Base-by-base conservation (phyloP, 2,329 filamentous ascomycete species). In the Shiraia sp. region DNA sequence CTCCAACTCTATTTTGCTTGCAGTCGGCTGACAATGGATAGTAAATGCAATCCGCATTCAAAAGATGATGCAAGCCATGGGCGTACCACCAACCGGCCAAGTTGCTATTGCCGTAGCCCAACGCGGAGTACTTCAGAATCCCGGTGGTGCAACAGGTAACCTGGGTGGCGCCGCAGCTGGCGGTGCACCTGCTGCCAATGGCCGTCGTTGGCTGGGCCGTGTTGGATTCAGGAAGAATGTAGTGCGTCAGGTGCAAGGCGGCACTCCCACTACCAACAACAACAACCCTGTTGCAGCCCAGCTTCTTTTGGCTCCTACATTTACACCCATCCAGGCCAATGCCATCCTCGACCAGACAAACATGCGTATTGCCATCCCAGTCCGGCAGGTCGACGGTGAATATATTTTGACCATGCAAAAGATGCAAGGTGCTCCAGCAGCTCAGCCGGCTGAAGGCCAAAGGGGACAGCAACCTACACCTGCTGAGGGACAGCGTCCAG, bases 31-130 rank as follows among this genome's bases (percentile, higher is more conserved):
- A 65, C 34, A n/a, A 14, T 6, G 10, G 12, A 25, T 7, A 62
- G 64, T 69, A 52, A 69, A 69, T 36, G 59, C 64, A 36, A 40
- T 62, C 29, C 61, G 65, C 31, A 55, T 69, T 24, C 65, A 69
- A 41, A 55, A 58, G 32, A 66, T 68, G 57, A 68, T 68, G 57
- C 55, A 66, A 45, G 50, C 57, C 14, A 59, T 59, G 51, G 63
- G 63, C 25, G 46, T 68, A 23, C 54, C 54, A 24, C 47, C 59
- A 8, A 62, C 55, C 15, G 64, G 63, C 13, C 58, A 63, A 32
- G 63, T 69, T 33, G 44, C 57, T n/a, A 50, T 69, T 27, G 55
- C 49, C 14, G 57, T 69, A n/a, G 66, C 66, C n/a, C 66, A 69
- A 36, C 61, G 66, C 28, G 49, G 60, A 45, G 58, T 69, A 14